Percentiles rank a stretch among this genome's conserved stretches.
Conservation (phyloP, 2,329 filamentous ascomycete genomes). For the Lasiodiplodia theobromae region DNA sequence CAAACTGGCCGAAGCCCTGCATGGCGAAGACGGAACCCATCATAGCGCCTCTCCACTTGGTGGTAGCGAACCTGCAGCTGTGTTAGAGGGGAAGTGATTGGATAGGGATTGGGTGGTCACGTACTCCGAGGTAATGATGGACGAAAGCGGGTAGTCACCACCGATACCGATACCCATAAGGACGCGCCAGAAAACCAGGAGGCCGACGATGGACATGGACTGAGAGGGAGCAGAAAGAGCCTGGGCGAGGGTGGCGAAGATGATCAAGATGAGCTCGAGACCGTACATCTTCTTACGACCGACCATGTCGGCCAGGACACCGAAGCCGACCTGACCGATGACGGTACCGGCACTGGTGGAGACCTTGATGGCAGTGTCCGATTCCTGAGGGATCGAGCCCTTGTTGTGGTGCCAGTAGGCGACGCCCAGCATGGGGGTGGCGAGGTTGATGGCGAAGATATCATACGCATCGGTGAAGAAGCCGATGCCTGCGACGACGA, state of each 20-base stretch:
- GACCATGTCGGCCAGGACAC: constrained; percentile 72
- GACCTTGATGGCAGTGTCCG: constrained; percentile 85
- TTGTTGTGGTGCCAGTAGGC: constrained; percentile 69
- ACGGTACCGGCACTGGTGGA: constrained; percentile 85
- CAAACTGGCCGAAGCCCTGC: constrained; percentile 84
- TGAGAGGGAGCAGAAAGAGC: constrained; percentile 45
- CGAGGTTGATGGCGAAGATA: constrained; percentile 73
- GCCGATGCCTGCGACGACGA: constrained; percentile 80
- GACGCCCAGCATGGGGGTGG: constrained; percentile 77
- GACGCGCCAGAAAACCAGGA: constrained; percentile 50
- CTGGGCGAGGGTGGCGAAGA: constrained; percentile 48
- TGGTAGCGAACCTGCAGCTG: constrained; percentile 69
- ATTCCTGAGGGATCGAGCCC: constrained; percentile 65
- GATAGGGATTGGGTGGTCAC: constrained; percentile 31
- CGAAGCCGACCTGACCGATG: constrained; percentile 79
- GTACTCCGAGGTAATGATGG: constrained; percentile 81
- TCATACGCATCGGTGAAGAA: constrained; percentile 88
- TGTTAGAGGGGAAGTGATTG: neutral
- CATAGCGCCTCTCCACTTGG: constrained; percentile 85
- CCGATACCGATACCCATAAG: constrained; percentile 55
- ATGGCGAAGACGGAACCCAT: constrained; percentile 87
- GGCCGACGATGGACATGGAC: constrained; percentile 46
- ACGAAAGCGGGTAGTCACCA: constrained; percentile 82
- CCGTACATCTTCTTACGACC: constrained; percentile 88
- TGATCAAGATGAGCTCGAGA: constrained; percentile 50